phyloP scores from a whole-genome alignment of 2,329 filamentous ascomycete species.

The Aureobasidium melanogenum region DNA sequence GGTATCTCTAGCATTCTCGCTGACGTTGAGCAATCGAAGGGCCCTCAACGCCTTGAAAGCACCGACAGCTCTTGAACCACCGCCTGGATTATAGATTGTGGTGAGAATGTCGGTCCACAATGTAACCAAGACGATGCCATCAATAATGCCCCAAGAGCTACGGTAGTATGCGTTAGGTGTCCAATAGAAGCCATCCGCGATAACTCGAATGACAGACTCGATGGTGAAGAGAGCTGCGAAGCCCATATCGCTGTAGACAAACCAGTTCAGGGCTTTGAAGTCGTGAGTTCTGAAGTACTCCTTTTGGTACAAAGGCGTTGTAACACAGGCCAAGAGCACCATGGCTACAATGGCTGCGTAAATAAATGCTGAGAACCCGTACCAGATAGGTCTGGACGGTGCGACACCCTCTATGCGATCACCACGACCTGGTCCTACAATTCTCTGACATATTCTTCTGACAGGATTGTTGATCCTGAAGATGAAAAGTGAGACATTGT shows the following conservation, averaged over 20 bases:
- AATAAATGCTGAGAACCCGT: constrained; percentile 84
- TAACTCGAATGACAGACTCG: constrained; percentile 83
- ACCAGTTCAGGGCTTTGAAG: constrained; percentile 70
- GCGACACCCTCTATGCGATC: constrained; percentile 84
- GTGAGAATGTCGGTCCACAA: constrained; percentile 92
- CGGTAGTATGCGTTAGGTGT: constrained; percentile 96
- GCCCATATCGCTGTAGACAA: constrained; percentile 84
- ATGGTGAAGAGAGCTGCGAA: constrained; percentile 81
- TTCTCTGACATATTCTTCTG: constrained; percentile 72
- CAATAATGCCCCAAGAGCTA: constrained; percentile 94
- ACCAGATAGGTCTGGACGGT: constrained; percentile 86
- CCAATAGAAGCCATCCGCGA: constrained; percentile 93
- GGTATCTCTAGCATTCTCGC: constrained; percentile 87
- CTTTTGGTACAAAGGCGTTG: constrained; percentile 88
- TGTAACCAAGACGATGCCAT: constrained; percentile 81
- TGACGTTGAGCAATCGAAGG: constrained; percentile 84
- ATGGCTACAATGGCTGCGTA: constrained; percentile 93
- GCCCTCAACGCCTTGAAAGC: constrained; percentile 96
- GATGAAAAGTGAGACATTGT: constrained; percentile 86
- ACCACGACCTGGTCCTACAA: constrained; percentile 83
- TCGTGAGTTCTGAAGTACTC: constrained; percentile 61
- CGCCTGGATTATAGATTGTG: constrained; percentile 69
- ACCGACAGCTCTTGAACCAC: constrained; percentile 81
- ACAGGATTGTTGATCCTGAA: constrained; percentile 72
- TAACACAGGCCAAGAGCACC: constrained; percentile 92